Conservation (phyloP, 768 basidiomycete genomes). For the Baorangia bicolor region DNA sequence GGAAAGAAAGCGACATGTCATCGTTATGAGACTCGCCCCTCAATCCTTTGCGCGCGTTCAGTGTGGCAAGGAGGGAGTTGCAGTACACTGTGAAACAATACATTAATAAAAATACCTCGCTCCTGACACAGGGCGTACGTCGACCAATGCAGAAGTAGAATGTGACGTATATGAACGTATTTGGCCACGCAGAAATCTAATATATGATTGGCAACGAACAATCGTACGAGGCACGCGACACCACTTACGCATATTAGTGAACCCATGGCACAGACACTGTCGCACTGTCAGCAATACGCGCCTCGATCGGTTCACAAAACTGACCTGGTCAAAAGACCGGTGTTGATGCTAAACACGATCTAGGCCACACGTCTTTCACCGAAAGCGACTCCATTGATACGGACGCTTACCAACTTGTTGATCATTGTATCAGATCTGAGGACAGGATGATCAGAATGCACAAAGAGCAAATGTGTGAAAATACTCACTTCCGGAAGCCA, state of each 20-base stretch:
- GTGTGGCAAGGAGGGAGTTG: conserved; percentile 59
- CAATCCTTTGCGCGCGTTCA: conserved; percentile 54
- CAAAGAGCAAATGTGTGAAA: neutral
- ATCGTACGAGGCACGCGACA: neutral
- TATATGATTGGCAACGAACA: neutral
- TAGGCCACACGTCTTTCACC: conserved; percentile 4
- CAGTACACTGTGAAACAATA: conserved; percentile 45
- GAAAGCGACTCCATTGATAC: neutral
- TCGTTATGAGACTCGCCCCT: conserved; percentile 19
- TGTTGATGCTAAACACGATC: conserved; percentile 57
- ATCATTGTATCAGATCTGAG: conserved; percentile 49
- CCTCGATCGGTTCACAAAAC: neutral
- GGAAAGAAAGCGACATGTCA: conserved; percentile 17
- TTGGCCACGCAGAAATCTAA: conserved; percentile 47
- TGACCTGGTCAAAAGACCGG: conserved; percentile 33
- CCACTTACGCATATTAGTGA: conserved; percentile 49
- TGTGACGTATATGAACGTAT: conserved; percentile 54
- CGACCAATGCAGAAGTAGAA: conserved; percentile 63
- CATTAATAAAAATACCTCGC: neutral
- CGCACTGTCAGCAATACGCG: conserved; percentile 2
- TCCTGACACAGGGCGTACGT: conserved; percentile 38
- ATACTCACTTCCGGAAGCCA: conserved; percentile 43
- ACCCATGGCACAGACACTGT: conserved; percentile 50
- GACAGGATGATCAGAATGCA: neutral
- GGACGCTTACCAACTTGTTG: conserved; percentile 36